A percentile compares a stretch with the other conserved stretches of the same genome.
phyloP scores from a whole-genome alignment of 345 rosid species.

The Syzygium aromaticum region DNA sequence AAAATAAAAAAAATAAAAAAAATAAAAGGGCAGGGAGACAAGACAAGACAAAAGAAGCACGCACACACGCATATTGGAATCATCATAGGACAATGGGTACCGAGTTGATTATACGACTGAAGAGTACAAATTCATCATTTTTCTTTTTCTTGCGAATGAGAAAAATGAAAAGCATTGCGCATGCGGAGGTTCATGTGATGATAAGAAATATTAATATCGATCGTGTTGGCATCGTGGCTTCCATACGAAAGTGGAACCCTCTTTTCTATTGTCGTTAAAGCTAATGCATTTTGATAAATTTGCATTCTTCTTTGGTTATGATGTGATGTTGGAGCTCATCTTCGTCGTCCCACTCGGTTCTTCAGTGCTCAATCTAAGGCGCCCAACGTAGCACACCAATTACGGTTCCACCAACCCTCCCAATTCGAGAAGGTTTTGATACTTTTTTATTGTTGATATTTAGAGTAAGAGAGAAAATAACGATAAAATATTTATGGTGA shows the following conservation, averaged over 20 bases:
- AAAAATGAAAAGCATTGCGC: not conserved
- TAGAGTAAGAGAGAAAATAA: not conserved
- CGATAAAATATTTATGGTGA: not conserved
- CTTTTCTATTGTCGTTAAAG: not conserved
- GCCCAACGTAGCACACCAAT: not conserved
- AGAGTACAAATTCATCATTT: not conserved
- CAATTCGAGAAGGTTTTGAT: not conserved
- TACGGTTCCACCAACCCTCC: not conserved
- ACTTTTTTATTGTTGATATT: not conserved
- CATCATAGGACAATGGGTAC: not conserved
- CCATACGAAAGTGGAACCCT: constrained; percentile 27
- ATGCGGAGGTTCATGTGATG: not conserved
- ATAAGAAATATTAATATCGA: not conserved
- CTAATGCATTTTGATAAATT: not conserved
- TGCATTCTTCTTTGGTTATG: not conserved
- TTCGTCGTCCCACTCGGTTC: not conserved
- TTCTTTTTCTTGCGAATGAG: not conserved
- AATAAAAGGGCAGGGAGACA: not conserved
- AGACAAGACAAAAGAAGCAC: not conserved
- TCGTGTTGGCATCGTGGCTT: constrained; percentile 13
- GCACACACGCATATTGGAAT: not conserved
- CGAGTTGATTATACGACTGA: not conserved
- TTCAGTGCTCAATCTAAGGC: not conserved
- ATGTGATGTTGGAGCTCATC: not conserved
- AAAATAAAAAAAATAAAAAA: not conserved